These are phyloP conservation scores for Peribolospora kevripleyi DNA, from an alignment of 768 basidiomycete species.

Conservation along the genomic window DNA sequence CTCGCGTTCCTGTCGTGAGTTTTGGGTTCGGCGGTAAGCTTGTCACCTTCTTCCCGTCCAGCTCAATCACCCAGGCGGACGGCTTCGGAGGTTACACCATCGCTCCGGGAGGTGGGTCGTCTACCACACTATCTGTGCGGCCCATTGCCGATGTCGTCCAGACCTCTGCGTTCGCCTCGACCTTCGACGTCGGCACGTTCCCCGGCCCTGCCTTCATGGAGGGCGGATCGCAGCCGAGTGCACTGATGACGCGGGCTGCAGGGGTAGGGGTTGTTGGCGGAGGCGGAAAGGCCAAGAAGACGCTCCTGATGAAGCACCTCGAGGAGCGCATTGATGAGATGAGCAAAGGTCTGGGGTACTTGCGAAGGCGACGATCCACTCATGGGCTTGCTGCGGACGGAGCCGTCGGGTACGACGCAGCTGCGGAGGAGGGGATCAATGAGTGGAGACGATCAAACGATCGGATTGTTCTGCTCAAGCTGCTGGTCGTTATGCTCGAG, in stretches of 20 bases:
- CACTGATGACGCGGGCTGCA: constrained; percentile 37
- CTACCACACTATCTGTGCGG: constrained; percentile 34
- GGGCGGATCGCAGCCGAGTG: constrained; percentile 32
- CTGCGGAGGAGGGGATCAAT: neutral
- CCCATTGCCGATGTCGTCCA: constrained; percentile 45
- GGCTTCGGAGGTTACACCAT: constrained; percentile 44
- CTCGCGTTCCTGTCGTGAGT: constrained; percentile 37
- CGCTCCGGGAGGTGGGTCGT: constrained; percentile 24
- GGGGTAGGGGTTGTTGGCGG: constrained; percentile 17
- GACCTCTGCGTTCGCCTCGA: neutral
- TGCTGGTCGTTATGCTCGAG: constrained; percentile 60
- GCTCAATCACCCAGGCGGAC: constrained; percentile 38
- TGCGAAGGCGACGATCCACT: constrained; percentile 12
- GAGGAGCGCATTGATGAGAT: constrained; percentile 51
- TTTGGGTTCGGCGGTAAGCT: constrained; percentile 89
- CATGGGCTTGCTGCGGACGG: neutral
- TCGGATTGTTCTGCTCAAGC: constrained; percentile 43
- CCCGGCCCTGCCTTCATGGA: constrained; percentile 77
- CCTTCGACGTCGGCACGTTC: constrained; percentile 26
- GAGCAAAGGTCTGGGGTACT: constrained; percentile 46
- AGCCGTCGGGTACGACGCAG: constrained; percentile 21
- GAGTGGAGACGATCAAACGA: constrained; percentile 32
- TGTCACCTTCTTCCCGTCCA: constrained; percentile 49
- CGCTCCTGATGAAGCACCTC: constrained; percentile 64
- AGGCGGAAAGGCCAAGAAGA: constrained; percentile 44